phyloP scores from a whole-genome alignment of 2,329 filamentous ascomycete species.

The Exophiala alcalophila region DNA sequence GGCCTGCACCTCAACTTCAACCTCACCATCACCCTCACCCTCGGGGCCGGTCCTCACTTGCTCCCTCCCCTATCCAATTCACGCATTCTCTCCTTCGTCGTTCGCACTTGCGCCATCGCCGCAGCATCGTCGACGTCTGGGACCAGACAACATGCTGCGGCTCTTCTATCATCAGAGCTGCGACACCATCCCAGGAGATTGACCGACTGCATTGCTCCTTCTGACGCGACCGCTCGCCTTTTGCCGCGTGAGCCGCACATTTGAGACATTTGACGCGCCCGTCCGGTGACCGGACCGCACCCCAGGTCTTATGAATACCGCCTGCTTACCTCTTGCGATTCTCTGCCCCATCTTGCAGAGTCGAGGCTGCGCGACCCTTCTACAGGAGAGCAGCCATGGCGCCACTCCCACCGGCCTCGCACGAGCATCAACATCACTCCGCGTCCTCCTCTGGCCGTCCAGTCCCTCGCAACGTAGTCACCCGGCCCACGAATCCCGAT shows the following conservation, averaged over 20 bases:
- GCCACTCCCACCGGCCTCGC: slow-evolving; percentile 16
- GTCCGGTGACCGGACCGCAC: slow-evolving; percentile 7
- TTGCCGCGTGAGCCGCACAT: slow-evolving; percentile 9
- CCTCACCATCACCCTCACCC: no score
- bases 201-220: slow-evolving; percentile 11
- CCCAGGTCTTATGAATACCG: slow-evolving; percentile 16
- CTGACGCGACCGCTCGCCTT: no score
- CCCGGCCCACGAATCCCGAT: slow-evolving; percentile 9
- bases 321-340: not conserved
- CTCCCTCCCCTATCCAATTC: not conserved
- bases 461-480: slow-evolving; percentile 17
- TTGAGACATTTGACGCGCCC: slow-evolving; percentile 6
- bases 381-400: slow-evolving; percentile 19
- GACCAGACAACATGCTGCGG: slow-evolving; percentile 22
- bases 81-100: not conserved
- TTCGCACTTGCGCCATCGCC: slow-evolving; percentile 14
- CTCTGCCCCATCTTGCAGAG: slow-evolving; percentile 1
- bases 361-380: slow-evolving; percentile 4
- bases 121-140: slow-evolving; percentile 15
- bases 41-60: not conserved
- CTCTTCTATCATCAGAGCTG: slow-evolving; percentile 17
- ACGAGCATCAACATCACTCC: slow-evolving; percentile 8
- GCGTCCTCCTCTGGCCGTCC: slow-evolving; percentile 14
- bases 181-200: slow-evolving; percentile 26
- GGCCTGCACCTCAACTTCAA: no score